phyloP scores from a whole-genome alignment of 768 basidiomycete genomes.

The Rhizopogon sp. region DNA sequence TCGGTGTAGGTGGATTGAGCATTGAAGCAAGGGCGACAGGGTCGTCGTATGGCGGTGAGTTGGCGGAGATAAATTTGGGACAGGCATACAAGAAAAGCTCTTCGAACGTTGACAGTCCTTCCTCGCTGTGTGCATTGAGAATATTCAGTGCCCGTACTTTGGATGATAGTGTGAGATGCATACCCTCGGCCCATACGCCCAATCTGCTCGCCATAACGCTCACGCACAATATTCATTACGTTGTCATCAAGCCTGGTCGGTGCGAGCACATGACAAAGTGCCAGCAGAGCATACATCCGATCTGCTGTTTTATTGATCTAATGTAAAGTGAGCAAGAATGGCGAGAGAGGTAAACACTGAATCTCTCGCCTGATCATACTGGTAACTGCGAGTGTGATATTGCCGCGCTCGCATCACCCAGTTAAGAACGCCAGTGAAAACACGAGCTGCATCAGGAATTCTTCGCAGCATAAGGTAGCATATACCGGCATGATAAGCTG shows the following conservation, averaged over 20 bases:
- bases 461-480: constrained; percentile 94
- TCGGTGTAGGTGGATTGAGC: constrained; percentile 31
- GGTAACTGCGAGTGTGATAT: constrained; percentile 94
- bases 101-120: constrained; percentile 75
- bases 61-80: constrained; percentile 95
- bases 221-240: constrained; percentile 88
- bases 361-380: constrained; percentile 80
- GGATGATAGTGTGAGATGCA: constrained; percentile 26
- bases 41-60: constrained; percentile 92
- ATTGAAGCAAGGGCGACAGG: constrained; percentile 51
- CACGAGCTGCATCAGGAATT: constrained; percentile 92
- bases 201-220: constrained; percentile 90
- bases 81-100: constrained; percentile 94
- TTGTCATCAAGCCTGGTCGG: constrained; percentile 93
- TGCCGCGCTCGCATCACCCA: constrained; percentile 96
- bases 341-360: neutral
- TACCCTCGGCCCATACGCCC: constrained; percentile 80
- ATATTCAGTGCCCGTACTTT: neutral
- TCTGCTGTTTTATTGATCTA: constrained; percentile 98
- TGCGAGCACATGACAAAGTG: constrained; percentile 88
- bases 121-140: constrained; percentile 38
- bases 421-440: constrained; percentile 89
- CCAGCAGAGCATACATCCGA: constrained; percentile 94
- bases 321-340: neutral
- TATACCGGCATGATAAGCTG: constrained; percentile 95